These are phyloP conservation scores for Rhizopogon hawkerae DNA, from an alignment of 1,284 basidiomycete genomes.

Conservation along the genomic window DNA sequence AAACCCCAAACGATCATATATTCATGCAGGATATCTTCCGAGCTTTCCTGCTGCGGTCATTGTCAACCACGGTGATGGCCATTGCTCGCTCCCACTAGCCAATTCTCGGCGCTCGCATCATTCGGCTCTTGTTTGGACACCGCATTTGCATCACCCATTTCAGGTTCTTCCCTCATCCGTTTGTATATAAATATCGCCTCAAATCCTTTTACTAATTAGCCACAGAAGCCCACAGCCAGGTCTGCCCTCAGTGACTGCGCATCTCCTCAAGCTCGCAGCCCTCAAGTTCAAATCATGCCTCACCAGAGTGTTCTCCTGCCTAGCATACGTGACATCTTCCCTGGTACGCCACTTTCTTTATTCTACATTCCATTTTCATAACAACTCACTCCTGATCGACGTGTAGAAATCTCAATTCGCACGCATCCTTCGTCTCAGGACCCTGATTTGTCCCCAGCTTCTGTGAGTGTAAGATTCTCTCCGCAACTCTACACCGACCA, in stretches of 20 bases:
- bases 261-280: not conserved
- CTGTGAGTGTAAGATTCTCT: not conserved
- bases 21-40: conserved; percentile 16
- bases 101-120: conserved; percentile 10
- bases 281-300: conserved; percentile 14
- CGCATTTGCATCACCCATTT: conserved; percentile 14
- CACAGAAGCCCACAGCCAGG: conserved; percentile 1
- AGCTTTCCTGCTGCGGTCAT: conserved; percentile 12
- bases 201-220: conserved; percentile 1
- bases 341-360: conserved; percentile 29
- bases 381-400: not conserved
- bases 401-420: not conserved
- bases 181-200: conserved; percentile 6
- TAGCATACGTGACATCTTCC: conserved; percentile 51
- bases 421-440: not conserved
- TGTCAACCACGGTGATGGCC: conserved; percentile 22
- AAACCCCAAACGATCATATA: conserved; percentile 16
- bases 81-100: conserved; percentile 5
- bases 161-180: conserved; percentile 6
- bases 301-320: conserved; percentile 34
- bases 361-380: not conserved
- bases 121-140: conserved; percentile 17
- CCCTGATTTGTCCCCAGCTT: not conserved
- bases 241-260: not conserved
- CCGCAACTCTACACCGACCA: not conserved